phyloP scores from a whole-genome alignment of 192 early-diverging fungal genomes.

The Endogone sp. region DNA sequence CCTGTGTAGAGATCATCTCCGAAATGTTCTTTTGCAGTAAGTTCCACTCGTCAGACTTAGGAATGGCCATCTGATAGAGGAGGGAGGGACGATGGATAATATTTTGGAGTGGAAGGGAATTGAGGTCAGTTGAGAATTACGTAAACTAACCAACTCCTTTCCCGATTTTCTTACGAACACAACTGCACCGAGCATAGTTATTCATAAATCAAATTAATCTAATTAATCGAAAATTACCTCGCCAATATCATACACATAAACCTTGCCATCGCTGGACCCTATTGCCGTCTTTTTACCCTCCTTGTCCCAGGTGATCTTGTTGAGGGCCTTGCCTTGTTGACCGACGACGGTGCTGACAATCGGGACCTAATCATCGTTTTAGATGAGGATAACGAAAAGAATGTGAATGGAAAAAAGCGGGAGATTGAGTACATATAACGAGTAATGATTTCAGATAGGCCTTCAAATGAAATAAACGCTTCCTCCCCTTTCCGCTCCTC shows the following conservation, averaged over 20 bases:
- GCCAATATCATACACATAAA: slow-evolving; percentile 92
- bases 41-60: slow-evolving; percentile 47
- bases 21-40: slow-evolving; percentile 47
- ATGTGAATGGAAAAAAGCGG: slow-evolving; percentile 1
- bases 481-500: too few species aligned
- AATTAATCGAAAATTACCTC: too few species aligned
- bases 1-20: slow-evolving; percentile 48
- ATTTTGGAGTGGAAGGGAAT: not conserved
- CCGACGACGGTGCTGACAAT: slow-evolving; percentile 55
- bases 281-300: slow-evolving; percentile 76
- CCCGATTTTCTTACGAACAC: too few species aligned
- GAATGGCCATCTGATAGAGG: slow-evolving; percentile 39
- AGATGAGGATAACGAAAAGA: not conserved
- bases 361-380: slow-evolving; percentile 34
- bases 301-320: slow-evolving; percentile 94
- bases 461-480: too few species aligned
- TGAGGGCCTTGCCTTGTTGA: slow-evolving; percentile 67
- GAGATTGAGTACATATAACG: not conserved
- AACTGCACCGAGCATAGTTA: not conserved
- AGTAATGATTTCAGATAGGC: not conserved
- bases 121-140: not conserved
- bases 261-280: slow-evolving; percentile 78
- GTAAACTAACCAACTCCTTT: not conserved
- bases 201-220: not conserved
- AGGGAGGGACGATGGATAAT: not conserved